Conservation (phyloP, 768 basidiomycete genomes). For the Heimioporus sp. region DNA sequence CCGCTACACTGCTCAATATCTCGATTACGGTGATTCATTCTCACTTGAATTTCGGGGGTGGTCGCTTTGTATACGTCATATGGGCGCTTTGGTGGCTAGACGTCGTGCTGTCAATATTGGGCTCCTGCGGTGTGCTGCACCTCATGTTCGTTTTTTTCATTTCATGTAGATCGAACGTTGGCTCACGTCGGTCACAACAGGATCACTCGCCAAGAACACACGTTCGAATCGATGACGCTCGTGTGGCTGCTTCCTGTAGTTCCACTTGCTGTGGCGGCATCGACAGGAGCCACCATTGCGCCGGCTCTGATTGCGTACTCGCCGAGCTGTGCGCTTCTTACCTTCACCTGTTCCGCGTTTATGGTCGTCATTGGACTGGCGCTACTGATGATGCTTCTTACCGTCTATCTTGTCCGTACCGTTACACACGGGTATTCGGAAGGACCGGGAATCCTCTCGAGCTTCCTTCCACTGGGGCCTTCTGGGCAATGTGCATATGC, state of each 20-base stretch:
- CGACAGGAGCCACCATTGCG: conserved; percentile 62
- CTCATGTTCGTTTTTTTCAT: conserved; percentile 51
- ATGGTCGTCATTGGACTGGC: conserved; percentile 55
- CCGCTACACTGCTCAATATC: conserved; percentile 54
- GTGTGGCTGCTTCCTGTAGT: conserved; percentile 78
- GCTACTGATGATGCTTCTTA: conserved; percentile 64
- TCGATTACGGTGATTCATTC: conserved; percentile 45
- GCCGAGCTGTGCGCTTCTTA: conserved; percentile 49
- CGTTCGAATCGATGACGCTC: conserved; percentile 53
- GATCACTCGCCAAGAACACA: conserved; percentile 57
- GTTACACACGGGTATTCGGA: conserved; percentile 54
- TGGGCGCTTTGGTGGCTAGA: conserved; percentile 76
- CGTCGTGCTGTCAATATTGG: conserved; percentile 50
- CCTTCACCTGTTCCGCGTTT: conserved; percentile 52
- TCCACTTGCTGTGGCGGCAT: conserved; percentile 66
- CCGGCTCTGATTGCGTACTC: conserved; percentile 46
- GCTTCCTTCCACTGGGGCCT: conserved; percentile 75
- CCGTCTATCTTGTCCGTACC: conserved; percentile 59
- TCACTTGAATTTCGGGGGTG: conserved; percentile 49
- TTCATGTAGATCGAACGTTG: conserved; percentile 13
- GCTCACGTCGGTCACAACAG: conserved; percentile 30
- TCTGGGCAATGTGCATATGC: conserved; percentile 65
- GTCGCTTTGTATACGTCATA: conserved; percentile 48
- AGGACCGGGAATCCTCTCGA: conserved; percentile 48
- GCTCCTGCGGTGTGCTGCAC: conserved; percentile 62